Percentiles rank a stretch among this genome's conserved stretches.
These are phyloP conservation scores for Pleurostoma richardsiae DNA, from an alignment of 2,329 filamentous ascomycete genomes.

Conservation along the genomic window DNA sequence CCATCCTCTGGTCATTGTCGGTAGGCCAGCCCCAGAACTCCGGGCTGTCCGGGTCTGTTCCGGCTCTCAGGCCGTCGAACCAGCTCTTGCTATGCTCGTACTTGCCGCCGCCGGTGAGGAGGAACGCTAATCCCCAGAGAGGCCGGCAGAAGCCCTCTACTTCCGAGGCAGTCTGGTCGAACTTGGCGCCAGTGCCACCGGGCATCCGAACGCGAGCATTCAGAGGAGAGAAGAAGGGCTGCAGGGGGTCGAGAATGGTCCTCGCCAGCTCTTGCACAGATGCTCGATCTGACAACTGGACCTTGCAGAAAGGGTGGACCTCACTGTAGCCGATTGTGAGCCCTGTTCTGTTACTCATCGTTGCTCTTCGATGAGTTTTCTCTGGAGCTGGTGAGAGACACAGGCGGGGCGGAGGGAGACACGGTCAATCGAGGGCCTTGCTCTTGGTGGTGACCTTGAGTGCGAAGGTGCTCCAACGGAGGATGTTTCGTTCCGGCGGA, in stretches of 20 bases:
- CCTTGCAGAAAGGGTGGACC: conserved; percentile 50
- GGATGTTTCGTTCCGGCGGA: no score
- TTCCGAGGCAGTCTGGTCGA: conserved; percentile 72
- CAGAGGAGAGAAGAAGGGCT: conserved; percentile 64
- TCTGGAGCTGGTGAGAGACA: no score
- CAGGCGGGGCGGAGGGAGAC: no score
- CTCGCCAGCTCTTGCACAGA: conserved; percentile 58
- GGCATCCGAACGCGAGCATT: conserved; percentile 61
- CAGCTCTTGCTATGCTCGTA: conserved; percentile 62
- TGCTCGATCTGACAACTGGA: conserved; percentile 42
- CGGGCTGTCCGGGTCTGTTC: conserved; percentile 62
- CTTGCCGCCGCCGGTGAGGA: conserved; percentile 62
- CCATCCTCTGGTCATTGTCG: conserved; percentile 78
- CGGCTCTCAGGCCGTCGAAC: conserved; percentile 65
- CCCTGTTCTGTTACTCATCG: conserved; percentile 13
- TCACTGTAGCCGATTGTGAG: conserved; percentile 45
- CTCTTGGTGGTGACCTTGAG: no score
- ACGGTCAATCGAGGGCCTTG: no score
- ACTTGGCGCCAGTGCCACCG: conserved; percentile 68
- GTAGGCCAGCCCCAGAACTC: conserved; percentile 76
- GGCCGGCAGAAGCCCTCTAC: conserved; percentile 73
- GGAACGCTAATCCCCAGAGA: conserved; percentile 69
- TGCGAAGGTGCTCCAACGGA: no score
- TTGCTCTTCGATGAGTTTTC: neutral
- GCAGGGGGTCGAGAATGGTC: conserved; percentile 64